These are phyloP conservation scores for Salix suchowensis DNA, from an alignment of 345 rosid species.

Conservation along the genomic window DNA sequence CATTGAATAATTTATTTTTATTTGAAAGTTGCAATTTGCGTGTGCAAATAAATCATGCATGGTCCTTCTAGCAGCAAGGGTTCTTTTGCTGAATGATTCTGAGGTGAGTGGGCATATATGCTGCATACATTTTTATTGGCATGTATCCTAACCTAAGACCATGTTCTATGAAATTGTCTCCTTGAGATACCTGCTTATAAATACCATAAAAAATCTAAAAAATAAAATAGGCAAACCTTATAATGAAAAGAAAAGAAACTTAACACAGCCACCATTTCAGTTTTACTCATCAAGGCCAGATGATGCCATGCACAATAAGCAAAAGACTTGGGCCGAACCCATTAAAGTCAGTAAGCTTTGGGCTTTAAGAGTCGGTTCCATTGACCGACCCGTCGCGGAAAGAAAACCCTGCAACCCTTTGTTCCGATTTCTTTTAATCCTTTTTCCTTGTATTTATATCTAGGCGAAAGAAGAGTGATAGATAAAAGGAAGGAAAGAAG, in stretches of 20 bases:
- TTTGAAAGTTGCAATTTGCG: not conserved
- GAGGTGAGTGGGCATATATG: not conserved
- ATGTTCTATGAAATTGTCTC: not conserved
- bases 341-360: not conserved
- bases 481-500: not conserved
- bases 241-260: too few species aligned
- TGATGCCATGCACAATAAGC: not conserved
- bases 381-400: too few species aligned
- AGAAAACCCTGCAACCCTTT: too few species aligned
- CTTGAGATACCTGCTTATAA: not conserved
- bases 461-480: not conserved
- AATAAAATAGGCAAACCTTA: too few species aligned
- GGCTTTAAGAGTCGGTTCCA: not conserved
- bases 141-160: not conserved
- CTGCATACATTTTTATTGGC: not conserved
- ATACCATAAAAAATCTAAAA: too few species aligned
- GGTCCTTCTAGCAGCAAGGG: not conserved
- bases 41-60: not conserved
- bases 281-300: too few species aligned
- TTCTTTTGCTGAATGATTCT: not conserved
- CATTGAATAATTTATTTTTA: constrained; percentile 6
- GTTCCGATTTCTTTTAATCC: not conserved
- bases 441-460: not conserved
- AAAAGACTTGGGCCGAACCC: not conserved
- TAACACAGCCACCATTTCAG: too few species aligned